phyloP scores from a whole-genome alignment of 495 filamentous ascomycete species.

The Aspergillus bridgeri region DNA sequence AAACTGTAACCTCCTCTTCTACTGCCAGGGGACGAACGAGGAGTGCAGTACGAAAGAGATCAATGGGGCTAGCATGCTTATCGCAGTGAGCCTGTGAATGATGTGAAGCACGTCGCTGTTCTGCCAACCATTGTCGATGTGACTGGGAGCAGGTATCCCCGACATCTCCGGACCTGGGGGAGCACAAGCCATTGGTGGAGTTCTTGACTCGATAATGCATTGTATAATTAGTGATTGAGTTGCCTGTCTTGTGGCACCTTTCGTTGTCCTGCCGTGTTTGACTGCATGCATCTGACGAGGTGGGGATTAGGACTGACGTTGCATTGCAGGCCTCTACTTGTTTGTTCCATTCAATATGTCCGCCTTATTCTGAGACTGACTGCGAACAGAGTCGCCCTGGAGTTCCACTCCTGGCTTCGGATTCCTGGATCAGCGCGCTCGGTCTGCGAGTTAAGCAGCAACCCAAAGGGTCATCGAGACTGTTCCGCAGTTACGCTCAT shows the following conservation, averaged over 20 bases:
- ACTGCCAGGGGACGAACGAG: not conserved
- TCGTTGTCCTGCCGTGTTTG: not conserved
- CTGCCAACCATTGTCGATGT: not conserved
- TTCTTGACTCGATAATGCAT: too few species aligned
- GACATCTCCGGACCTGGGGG: not conserved
- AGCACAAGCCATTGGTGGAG: not conserved
- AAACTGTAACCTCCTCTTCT: not conserved
- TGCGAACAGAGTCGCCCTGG: too few species aligned
- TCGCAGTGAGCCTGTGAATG: not conserved
- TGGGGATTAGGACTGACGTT: not conserved
- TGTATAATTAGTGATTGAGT: not conserved
- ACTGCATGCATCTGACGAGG: not conserved
- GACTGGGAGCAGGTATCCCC: not conserved
- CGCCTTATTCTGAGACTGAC: too few species aligned
- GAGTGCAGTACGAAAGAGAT: not conserved
- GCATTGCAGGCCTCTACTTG: not conserved
- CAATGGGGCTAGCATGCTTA: not conserved
- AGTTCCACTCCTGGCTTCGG: not conserved
- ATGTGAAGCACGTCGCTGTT: not conserved
- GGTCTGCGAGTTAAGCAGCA: not conserved
- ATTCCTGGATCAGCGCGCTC: not conserved
- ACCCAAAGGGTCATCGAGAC: not conserved
- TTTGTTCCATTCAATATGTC: too few species aligned
- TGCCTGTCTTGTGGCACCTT: not conserved
- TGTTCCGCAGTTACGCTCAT: not conserved